Base-by-base conservation (phyloP, 768 basidiomycete species). In the Podaxis rugospora region DNA sequence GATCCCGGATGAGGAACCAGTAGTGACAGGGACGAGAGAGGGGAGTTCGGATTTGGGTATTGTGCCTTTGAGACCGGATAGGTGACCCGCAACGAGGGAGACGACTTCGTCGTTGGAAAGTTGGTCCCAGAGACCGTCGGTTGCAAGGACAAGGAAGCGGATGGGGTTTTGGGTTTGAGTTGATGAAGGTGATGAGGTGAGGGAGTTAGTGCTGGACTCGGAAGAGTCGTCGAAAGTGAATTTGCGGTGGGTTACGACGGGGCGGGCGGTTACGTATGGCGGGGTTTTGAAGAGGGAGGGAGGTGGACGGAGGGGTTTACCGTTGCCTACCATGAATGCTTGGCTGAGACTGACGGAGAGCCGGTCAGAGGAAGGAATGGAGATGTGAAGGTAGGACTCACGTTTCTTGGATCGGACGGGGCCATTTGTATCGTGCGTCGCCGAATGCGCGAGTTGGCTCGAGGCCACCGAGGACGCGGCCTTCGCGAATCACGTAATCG, bases 341-440 rank as follows among this genome's bases (percentile, higher is more conserved):
- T 85, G 78, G 66, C 80, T 85, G 65, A 92, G 66, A 27, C 76
- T 76, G 62, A 39, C 23, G 42, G 56, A 40, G n/a, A n/a, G 42
- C 9, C 62, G 50, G 14, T 49, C 54, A 47, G 51, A 57, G 56
- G 42, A 32, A 46, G 55, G 27, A 18, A 50, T 25, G 40, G 14
- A 52, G 21, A n/a, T 23, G 23, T 18, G 21, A 35, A 27, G 10
- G 3, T 14, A 36, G 27, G 16, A 72, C 84, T 72, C 68, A 92
- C 90, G 80, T 77, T 69, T 88, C 82, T 69, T 93, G 91, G 11
- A 90, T 76, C 50, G 82, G 81, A 46, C 81, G 80, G 40, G 88
- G 77, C 92, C 92, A 94, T 71, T 96, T 95, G 76, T 95, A 95
- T 39, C 90, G 81, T 6, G 92, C 88, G 72, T 95, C 93, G 56